phyloP scores from a whole-genome alignment of 1,284 basidiomycete species.

The Sanghuangporus weigelae region DNA sequence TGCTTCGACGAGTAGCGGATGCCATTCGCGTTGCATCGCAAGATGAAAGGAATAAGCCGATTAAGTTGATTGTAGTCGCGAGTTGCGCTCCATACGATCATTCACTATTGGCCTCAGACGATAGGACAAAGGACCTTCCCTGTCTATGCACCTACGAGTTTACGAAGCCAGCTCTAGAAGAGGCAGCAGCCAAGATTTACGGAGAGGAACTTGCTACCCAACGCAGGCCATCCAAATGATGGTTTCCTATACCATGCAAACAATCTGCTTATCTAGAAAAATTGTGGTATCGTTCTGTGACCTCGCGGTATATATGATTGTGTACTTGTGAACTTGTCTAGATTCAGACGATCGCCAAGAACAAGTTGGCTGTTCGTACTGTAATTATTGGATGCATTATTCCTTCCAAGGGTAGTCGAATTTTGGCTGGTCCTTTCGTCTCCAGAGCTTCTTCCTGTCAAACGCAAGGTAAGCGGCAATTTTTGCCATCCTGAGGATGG shows the following conservation, averaged over 20 bases:
- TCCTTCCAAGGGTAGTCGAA: slow-evolving; percentile 87
- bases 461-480: slow-evolving; percentile 15
- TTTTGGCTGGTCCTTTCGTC: slow-evolving; percentile 80
- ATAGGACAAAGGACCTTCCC: slow-evolving; percentile 21
- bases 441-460: slow-evolving; percentile 85
- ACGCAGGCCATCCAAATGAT: not conserved
- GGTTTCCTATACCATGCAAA: not conserved
- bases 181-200: slow-evolving; percentile 39
- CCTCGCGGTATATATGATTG: too few species aligned
- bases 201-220: slow-evolving; percentile 28
- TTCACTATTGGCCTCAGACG: slow-evolving; percentile 29
- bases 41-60: slow-evolving; percentile 1
- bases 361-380: too few species aligned
- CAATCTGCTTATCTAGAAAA: not conserved
- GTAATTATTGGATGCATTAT: slow-evolving; percentile 25
- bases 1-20: slow-evolving; percentile 28
- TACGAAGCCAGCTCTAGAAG: slow-evolving; percentile 44
- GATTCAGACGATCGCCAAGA: too few species aligned
- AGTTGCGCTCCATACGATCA: slow-evolving; percentile 66
- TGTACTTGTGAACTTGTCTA: too few species aligned
- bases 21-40: slow-evolving; percentile 1
- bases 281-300: not conserved
- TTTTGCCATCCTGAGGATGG: not conserved
- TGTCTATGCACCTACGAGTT: slow-evolving; percentile 52
- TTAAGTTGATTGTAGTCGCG: slow-evolving; percentile 43